A percentile compares a stretch with the other conserved stretches of the same genome.
Evolutionary conservation across 352 stramenopile genomes (phyloP).

Genomic region (Sclerospora graminicola): DNA sequence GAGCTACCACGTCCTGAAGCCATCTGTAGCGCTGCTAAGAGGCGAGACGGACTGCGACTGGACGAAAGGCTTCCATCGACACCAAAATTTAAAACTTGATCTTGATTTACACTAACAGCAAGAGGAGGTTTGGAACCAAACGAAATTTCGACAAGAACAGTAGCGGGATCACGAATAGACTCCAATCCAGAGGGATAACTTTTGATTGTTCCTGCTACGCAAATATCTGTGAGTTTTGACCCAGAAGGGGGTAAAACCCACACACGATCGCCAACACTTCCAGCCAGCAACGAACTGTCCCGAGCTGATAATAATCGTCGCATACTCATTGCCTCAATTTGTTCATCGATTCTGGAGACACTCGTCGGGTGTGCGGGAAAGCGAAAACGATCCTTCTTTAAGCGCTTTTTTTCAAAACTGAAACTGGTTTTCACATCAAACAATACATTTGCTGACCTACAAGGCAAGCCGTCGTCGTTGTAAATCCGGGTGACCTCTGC

Average conservation of each 20-base stretch:
- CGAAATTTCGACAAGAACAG: conserved; percentile 40
- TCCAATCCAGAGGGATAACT: conserved; percentile 46
- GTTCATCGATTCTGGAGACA: conserved; percentile 9
- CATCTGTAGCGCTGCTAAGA: conserved; percentile 53
- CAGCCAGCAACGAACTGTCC: conserved; percentile 40
- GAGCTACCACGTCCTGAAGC: conserved; percentile 15
- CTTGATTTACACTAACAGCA: conserved; percentile 49
- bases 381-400: conserved; percentile 39
- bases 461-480: conserved; percentile 7
- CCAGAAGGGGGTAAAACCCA: conserved; percentile 38
- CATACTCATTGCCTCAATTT: conserved; percentile 66
- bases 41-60: conserved; percentile 28
- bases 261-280: conserved; percentile 50
- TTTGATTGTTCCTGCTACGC: conserved; percentile 48
- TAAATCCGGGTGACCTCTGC: conserved; percentile 51
- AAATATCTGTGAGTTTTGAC: conserved; percentile 27
- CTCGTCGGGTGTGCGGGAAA: conserved; percentile 26
- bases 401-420: conserved; percentile 40
- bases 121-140: conserved; percentile 31
- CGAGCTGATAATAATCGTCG: conserved; percentile 51
- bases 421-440: conserved; percentile 43
- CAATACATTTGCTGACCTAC: conserved; percentile 8
- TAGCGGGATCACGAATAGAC: conserved; percentile 30
- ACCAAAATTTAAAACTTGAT: conserved; percentile 46
- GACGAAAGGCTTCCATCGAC: conserved; percentile 10